Evolutionary conservation across 179 eudicot genomes (phyloP).

Genomic region (Beta corolliflora): DNA sequence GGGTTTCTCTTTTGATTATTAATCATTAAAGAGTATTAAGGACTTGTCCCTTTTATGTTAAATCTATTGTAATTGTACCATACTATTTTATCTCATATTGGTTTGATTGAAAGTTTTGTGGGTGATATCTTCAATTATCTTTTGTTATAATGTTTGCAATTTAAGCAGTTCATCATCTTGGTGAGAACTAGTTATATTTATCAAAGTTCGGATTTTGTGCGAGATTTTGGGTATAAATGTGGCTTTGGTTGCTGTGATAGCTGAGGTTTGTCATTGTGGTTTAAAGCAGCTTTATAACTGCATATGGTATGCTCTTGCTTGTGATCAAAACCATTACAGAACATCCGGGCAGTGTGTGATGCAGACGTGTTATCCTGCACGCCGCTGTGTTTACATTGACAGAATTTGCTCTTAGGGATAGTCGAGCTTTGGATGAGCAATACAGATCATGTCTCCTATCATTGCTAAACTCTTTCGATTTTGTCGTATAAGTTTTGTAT

Average conservation of each 20-base stretch:
- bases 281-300: background rate
- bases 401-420: too few species aligned
- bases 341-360: background rate
- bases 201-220: background rate
- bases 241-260: background rate
- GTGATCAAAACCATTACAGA: background rate
- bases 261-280: background rate
- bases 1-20: background rate
- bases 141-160: background rate
- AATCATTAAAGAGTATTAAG: background rate
- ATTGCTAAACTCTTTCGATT: background rate
- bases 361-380: background rate
- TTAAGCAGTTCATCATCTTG: background rate
- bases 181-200: background rate
- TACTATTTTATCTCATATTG: background rate
- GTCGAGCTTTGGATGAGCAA: background rate
- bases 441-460: background rate
- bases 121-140: background rate
- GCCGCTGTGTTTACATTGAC: background rate
- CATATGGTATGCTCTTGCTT: background rate
- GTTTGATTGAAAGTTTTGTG: background rate
- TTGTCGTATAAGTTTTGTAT: background rate
- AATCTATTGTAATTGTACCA: background rate
- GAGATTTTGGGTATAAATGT: background rate
- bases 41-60: background rate